phyloP scores from a whole-genome alignment of 1,284 basidiomycete species.

The Ganoderma meredithae region DNA sequence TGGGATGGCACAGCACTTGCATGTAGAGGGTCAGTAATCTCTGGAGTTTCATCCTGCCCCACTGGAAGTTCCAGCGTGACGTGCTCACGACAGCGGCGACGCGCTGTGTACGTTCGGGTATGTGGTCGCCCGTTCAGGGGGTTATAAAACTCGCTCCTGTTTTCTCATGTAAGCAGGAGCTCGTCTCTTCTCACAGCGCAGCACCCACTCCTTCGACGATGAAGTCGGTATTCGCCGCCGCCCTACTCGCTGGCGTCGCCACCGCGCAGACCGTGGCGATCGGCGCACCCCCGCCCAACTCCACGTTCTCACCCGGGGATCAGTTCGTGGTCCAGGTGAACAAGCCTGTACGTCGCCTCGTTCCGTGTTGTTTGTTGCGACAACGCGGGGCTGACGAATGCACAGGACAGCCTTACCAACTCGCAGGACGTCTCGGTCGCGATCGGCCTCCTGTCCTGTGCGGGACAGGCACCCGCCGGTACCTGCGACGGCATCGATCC shows the following conservation, averaged over 20 bases:
- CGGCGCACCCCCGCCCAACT: conserved; percentile 1
- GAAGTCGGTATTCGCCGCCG: conserved; percentile 2
- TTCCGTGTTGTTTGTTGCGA: not conserved
- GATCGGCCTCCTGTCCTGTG: conserved; percentile 48
- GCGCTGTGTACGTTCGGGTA: not conserved
- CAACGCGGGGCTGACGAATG: not conserved
- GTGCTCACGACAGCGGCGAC: not conserved
- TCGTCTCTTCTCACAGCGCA: not conserved
- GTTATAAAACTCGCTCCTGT: not conserved
- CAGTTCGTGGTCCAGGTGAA: conserved; percentile 4
- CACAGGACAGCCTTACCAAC: conserved; percentile 36
- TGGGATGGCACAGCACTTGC: not conserved
- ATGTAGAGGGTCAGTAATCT: not conserved
- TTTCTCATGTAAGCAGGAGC: not conserved
- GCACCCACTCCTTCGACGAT: not conserved
- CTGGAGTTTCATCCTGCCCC: not conserved
- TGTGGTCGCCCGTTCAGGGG: not conserved
- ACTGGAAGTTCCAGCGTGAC: not conserved
- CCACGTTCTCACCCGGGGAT: conserved; percentile 11
- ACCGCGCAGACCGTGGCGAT: conserved; percentile 7
- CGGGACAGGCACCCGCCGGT: conserved; percentile 13
- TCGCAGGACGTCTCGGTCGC: conserved; percentile 53
- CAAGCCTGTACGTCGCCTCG: conserved; percentile 1
- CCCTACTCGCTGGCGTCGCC: not conserved
- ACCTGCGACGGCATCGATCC: conserved; percentile 35